These are phyloP conservation scores for Cinnamomum micranthum DNA, from an alignment of 164 flowering plant genomes.

Conservation along the genomic window DNA sequence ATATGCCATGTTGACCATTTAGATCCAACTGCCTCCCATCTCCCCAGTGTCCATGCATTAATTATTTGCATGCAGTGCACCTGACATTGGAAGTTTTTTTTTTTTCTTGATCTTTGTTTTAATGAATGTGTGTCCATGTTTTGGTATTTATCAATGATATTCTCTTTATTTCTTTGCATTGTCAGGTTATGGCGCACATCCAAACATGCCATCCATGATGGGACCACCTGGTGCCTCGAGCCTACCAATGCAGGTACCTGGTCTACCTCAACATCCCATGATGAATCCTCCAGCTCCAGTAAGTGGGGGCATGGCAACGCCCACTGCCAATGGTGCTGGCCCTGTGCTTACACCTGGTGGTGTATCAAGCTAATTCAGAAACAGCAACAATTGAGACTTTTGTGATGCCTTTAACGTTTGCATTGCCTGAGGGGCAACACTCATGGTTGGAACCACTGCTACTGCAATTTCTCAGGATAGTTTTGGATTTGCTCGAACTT, in stretches of 20 bases:
- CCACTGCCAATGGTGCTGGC: conserved; percentile 39
- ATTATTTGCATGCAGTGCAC: too few species aligned
- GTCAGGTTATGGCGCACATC: conserved; percentile 42
- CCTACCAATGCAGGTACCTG: conserved; percentile 43
- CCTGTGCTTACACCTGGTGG: conserved; percentile 29
- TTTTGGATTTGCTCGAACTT: conserved; percentile 26
- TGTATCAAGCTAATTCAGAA: conserved; percentile 44
- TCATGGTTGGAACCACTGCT: conserved; percentile 10
- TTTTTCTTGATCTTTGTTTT: too few species aligned
- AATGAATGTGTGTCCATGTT: not conserved
- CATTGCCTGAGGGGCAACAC: conserved; percentile 7
- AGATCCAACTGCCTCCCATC: too few species aligned
- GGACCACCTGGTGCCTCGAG: conserved; percentile 63
- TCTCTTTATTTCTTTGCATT: conserved; percentile 5
- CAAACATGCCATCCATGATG: conserved; percentile 50
- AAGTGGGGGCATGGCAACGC: conserved; percentile 38
- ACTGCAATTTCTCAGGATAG: conserved; percentile 11
- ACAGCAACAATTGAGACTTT: conserved; percentile 39
- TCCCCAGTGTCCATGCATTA: too few species aligned
- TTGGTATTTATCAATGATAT: not conserved
- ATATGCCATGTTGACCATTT: too few species aligned
- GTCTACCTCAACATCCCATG: conserved; percentile 50
- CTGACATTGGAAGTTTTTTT: too few species aligned
- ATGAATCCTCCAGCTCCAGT: conserved; percentile 26
- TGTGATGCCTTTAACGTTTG: conserved; percentile 34